A percentile compares a stretch with the other conserved stretches of the same genome.
Evolutionary conservation across 2,329 filamentous ascomycete species (phyloP).

Genomic region (Reticulascus tulasneorum): DNA sequence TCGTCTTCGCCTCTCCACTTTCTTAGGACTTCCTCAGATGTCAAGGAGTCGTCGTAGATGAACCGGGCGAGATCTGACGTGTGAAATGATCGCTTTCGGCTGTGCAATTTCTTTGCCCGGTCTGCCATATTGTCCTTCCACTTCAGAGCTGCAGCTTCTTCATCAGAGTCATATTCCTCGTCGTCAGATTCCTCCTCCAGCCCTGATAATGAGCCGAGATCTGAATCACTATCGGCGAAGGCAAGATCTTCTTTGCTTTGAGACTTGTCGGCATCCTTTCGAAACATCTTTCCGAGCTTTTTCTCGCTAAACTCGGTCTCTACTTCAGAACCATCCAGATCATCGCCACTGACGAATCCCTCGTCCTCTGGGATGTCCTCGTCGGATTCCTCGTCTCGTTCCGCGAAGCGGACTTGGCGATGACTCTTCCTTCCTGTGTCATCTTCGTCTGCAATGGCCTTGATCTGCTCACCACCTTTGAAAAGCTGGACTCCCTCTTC

Average conservation of each 20-base stretch:
- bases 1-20: slow-evolving; percentile 72
- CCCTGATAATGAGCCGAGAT: slow-evolving; percentile 79
- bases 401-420: slow-evolving; percentile 54
- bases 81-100: slow-evolving; percentile 67
- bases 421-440: slow-evolving; percentile 59
- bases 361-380: slow-evolving; percentile 43
- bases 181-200: slow-evolving; percentile 44
- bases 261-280: slow-evolving; percentile 46
- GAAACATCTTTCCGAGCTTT: slow-evolving; percentile 59
- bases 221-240: slow-evolving; percentile 96
- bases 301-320: slow-evolving; percentile 56
- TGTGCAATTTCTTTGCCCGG: slow-evolving; percentile 69
- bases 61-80: slow-evolving; percentile 79
- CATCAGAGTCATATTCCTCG: slow-evolving; percentile 54
- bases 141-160: slow-evolving; percentile 67
- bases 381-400: slow-evolving; percentile 51
- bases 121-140: slow-evolving; percentile 89
- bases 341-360: slow-evolving; percentile 51
- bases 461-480: slow-evolving; percentile 67
- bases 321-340: slow-evolving; percentile 45
- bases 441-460: slow-evolving; percentile 45
- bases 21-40: slow-evolving; percentile 69
- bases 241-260: slow-evolving; percentile 67
- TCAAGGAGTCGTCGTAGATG: slow-evolving; percentile 81
- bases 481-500: slow-evolving; percentile 84